Base-by-base conservation (phyloP, 306 rosid species). In the Citrullus colocynthis region DNA sequence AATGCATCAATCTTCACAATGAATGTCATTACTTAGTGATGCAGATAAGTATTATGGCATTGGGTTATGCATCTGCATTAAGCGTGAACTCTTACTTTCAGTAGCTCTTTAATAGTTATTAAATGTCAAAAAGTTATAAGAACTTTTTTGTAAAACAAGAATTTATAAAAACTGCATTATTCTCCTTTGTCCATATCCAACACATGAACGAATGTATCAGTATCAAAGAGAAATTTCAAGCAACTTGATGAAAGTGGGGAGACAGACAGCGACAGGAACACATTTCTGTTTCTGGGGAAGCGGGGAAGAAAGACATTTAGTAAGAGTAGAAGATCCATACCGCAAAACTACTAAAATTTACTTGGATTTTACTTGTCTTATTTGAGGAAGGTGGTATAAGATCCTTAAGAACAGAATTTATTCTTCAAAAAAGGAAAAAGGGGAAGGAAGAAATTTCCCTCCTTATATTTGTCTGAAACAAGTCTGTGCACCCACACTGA, bases 1-100 rank as follows among this genome's bases (percentile, higher is more conserved):
- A 24, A 32, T 71, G 78, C 78, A 80, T 80, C 78, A 71, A 59
- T 41, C 63, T 24, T 13, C 39, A 80, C 62, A 45, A 72, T 59
- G 39, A 74, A 61, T 73, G 20, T 54, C 28, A 51, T 48, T 60
- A 57, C 64, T 73, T 80, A 61, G 45, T 51, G 55, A 34, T 49
- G 51, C 64, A 59, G 13, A 69, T 55, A 39, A 57, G 42, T 52
- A 11, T 78, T 39, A 54, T 7, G 24, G 41, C 56, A 42, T 36
- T 39, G 63, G 63, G 42, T 30, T 52, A 74, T 52, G 78, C 56
- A 45, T 21, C 57, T n/a, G 8, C 2, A 9, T 67, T 9, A 41
- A 16, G 12, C 10, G 49, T 36, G 49, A 28, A 41, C 1, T 9
- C 28, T 20, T 20, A 44, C 21, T 41, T 42, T 41, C 34, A 20